These are phyloP conservation scores for Fusarium metavorans DNA, from an alignment of 2,329 filamentous ascomycete species.

Conservation along the genomic window DNA sequence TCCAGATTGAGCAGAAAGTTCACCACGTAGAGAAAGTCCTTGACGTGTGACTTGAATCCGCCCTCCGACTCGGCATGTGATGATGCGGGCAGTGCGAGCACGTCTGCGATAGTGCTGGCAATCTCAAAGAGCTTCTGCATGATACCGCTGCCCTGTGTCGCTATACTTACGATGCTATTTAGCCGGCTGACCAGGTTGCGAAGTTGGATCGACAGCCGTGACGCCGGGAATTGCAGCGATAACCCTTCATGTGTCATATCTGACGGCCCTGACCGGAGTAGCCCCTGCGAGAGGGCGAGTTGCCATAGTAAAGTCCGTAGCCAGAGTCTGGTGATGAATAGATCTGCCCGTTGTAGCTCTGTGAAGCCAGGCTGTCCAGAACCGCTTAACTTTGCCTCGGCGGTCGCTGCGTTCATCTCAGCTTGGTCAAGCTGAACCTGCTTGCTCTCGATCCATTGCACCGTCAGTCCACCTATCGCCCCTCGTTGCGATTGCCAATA, in stretches of 20 bases:
- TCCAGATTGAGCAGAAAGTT: constrained; percentile 63
- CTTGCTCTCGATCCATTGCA: constrained; percentile 56
- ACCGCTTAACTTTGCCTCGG: constrained; percentile 41
- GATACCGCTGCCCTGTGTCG: constrained; percentile 67
- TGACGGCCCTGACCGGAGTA: constrained; percentile 51
- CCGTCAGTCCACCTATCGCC: constrained; percentile 45
- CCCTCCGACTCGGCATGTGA: constrained; percentile 53
- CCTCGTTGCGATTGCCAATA: constrained; percentile 52
- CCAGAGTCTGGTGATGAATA: constrained; percentile 57
- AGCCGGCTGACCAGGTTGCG: constrained; percentile 52
- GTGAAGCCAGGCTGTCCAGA: constrained; percentile 46
- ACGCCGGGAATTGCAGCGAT: constrained; percentile 55
- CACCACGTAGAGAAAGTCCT: constrained; percentile 66
- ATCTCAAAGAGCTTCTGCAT: constrained; percentile 71
- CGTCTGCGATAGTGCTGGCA: constrained; percentile 69
- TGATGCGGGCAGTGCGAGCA: constrained; percentile 63
- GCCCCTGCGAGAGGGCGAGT: constrained; percentile 53
- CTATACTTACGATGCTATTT: constrained; percentile 57
- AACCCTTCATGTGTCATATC: constrained; percentile 51
- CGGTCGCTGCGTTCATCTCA: constrained; percentile 48
- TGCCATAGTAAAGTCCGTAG: constrained; percentile 57
- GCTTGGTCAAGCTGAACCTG: constrained; percentile 55
- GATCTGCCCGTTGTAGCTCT: constrained; percentile 56
- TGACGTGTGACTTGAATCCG: constrained; percentile 60
- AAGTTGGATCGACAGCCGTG: constrained; percentile 54